Evolutionary conservation across 2,329 filamentous ascomycete species (phyloP), one percentile per base, ranked within the genome.

Genomic region (Akanthomyces lecanii): DNA sequence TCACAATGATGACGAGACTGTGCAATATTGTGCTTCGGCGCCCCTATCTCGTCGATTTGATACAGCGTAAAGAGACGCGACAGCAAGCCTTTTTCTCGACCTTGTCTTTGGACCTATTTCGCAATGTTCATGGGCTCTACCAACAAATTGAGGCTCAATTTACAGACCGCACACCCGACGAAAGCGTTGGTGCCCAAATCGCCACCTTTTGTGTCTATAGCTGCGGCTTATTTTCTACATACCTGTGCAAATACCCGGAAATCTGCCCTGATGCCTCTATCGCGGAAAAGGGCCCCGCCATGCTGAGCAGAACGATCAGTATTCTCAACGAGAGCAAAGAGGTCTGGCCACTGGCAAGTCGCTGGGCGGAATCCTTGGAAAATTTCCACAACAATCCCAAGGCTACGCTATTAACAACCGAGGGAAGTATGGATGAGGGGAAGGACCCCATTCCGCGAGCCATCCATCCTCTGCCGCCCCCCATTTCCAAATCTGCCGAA

Each of bases 1-100:
- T 84, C 5, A 84, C 82, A 4, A 84, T 84, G 74, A 79, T 82
- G 61, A 78, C 81, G 2, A 78, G 82, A 3, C 77, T 85, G 5
- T 85, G 82, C 69, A 83, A 85, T 63, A 84, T 85, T 61, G 78
- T 85, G 16, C 71, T 84, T 25, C 78, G 83, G 21, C 81, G 81
- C 61, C 78, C 81, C n/a, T 84, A 84, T 67, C 68, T 85, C 50
- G 73, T 76, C 53, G 78, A 83, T 36, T 79, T 82, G 66, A 76
- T 82, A 50, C 76, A 75, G 5, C 67, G 76, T 40, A 75, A 77
- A 21, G 75, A 80, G 25, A 69, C 73, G 1, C 68, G 71, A 5
- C 65, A 74, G 66, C 68, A 75, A 48, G 65, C 68, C 21, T 81
- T 80, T 65, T 83, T 80, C 61, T 69, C 72, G 3, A 70, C 71